phyloP scores from a whole-genome alignment of 768 basidiomycete species.

The Filobasidium floriforme region DNA sequence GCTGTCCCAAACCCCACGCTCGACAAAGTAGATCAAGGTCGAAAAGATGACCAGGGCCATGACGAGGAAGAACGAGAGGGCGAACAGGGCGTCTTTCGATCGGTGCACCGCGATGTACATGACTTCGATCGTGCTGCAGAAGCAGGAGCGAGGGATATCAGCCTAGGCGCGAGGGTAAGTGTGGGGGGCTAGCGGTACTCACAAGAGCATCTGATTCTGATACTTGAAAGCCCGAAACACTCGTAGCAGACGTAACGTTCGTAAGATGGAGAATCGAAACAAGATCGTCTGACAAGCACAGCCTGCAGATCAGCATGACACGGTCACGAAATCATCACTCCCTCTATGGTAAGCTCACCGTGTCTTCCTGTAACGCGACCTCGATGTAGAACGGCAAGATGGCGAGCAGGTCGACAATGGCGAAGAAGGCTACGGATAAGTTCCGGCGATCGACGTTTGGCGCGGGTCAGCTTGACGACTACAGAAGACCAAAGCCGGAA shows the following conservation, averaged over 20 bases:
- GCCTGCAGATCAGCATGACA: not conserved
- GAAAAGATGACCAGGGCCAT: slow-evolving; percentile 84
- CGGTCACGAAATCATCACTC: too few relatives aligned
- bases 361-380: slow-evolving; percentile 72
- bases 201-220: slow-evolving; percentile 43
- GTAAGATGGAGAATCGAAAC: slow-evolving; percentile 82
- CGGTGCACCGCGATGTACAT: slow-evolving; percentile 83
- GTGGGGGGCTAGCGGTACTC: not conserved
- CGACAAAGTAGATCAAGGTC: slow-evolving; percentile 82
- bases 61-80: slow-evolving; percentile 77
- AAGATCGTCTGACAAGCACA: slow-evolving; percentile 57
- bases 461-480: too few relatives aligned
- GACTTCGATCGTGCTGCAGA: slow-evolving; percentile 50
- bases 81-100: slow-evolving; percentile 77
- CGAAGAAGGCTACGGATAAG: slow-evolving; percentile 53
- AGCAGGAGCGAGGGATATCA: too few relatives aligned
- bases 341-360: slow-evolving; percentile 52
- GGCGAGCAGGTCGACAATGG: slow-evolving; percentile 73
- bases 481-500: too few relatives aligned
- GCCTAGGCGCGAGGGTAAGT: too few relatives aligned
- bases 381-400: slow-evolving; percentile 87
- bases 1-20: slow-evolving; percentile 83
- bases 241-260: slow-evolving; percentile 78
- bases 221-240: slow-evolving; percentile 86
- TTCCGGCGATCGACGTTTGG: too few relatives aligned